Evolutionary conservation across 2,329 filamentous ascomycete species (phyloP), one percentile per base, ranked within the genome.

Genomic region (Delphinella strobiligena): DNA sequence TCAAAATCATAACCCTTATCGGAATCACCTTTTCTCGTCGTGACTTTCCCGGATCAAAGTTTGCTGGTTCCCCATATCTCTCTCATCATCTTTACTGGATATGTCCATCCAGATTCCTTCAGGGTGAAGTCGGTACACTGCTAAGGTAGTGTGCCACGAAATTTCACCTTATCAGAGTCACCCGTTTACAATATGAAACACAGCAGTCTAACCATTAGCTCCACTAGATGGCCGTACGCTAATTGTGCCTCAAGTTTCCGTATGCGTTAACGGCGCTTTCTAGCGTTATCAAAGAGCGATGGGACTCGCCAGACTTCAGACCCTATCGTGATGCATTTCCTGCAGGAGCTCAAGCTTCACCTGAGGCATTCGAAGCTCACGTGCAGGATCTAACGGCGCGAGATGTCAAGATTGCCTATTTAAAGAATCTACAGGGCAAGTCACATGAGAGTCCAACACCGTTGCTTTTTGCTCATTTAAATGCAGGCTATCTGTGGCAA

Each of bases 321-420:
- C 68, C 68, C 45, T 87, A 86, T 61, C 76, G 75, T 49, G 66
- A 76, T 52, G 78, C 78, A 36, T 89, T 89, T 53, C 82, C 84
- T 4, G 61, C 68, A 15, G 72, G 81, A 50, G 71, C 75, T 53
- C 72, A 70, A 50, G 59, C 63, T 40, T 74, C 75, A 32, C 74
- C 73, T 35, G 61, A 66, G 16, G 71, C 72, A 16, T 68, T 89
- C 42, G 67, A 75, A 47, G 67, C 71, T 11, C 82, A 88, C 59
- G 76, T 85, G 44, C 64, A 71, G 48, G 78, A 86, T 52, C 71
- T 89, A 46, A 80, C 84, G 51, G 64, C 68, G 44, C 72, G 71
- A 46, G 83, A 91, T 55, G 69, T 85, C 53, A 91, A 89, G 61
- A 69, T 78, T 44, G 65, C 80, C 31, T 87, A 86, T 59, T 68